Base-by-base conservation (phyloP, 2,329 filamentous ascomycete genomes). In the Ophiostoma triangulosporum region DNA sequence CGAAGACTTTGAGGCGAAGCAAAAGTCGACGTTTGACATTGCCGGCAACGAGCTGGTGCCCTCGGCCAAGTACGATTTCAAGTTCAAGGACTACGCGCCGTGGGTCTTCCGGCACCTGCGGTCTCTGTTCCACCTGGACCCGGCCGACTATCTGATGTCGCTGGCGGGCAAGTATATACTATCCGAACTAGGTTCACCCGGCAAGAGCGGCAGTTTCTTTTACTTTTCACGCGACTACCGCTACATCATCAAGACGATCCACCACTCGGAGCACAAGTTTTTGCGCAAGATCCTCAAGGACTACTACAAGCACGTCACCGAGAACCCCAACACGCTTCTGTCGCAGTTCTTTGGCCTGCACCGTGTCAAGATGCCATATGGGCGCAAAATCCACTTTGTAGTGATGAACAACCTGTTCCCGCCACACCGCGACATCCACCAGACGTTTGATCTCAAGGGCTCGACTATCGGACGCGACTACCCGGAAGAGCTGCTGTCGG, bases 341-440 rank as follows among this genome's bases (percentile, higher is more conserved):
- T 97, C 91, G 20, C 93, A 98, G 64, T 98, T 98, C 65, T 98
- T 97, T 65, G 93, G 93, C 49, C 75, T 98, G 17, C 93, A 98
- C 69, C 83, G 93, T 57, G 93, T 98, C 63, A 98, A 98, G 76
- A 94, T 96, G 74, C 89, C 91, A 0, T 97, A 95, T 65, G 93
- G 93, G 58, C 85, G 91, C 65, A 98, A 98, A 72, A 96, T 97
- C 53, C 93, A 98, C 69, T 98, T 98, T 62, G 93, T 98, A 56
- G 90, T 98, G 65, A 98, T 98, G 93, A 98, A 98, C 74, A 98
- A 98, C 67, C 78, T 98, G 15, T 98, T 98, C 64, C 93, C 93
- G 12, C 91, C 93, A 6, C 93, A 98, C 70, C 81, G 91, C 61
- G 93, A 98, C 67, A 97, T 98, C 57, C 93, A 98, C 70, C 83